Evolutionary conservation across 129 eudicot species (phyloP), one percentile per base, ranked within the genome.

Genomic region (Centrapalus pauciflorus): DNA sequence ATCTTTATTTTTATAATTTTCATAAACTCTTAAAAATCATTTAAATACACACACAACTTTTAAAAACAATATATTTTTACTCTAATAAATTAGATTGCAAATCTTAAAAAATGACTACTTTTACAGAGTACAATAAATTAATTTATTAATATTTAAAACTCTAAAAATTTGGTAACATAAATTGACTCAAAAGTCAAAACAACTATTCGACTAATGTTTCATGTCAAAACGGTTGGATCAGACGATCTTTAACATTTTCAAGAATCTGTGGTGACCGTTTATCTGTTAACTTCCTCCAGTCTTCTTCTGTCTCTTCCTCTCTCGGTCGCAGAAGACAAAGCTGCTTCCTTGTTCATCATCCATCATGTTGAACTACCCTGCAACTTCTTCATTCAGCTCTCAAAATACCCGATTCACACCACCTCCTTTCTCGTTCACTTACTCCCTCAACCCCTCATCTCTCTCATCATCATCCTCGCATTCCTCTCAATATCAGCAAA

Each of bases 211-310:
- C n/a, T n/a, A n/a, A n/a, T n/a, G n/a, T n/a, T n/a, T n/a, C n/a
- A n/a, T n/a, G n/a, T n/a, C n/a, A n/a, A n/a, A n/a, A n/a, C n/a
- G n/a, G n/a, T n/a, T n/a, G n/a, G n/a, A 32, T 23, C 26, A 54
- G 63, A 26, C 55, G 16, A 69, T 57, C 46, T 59, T 37, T 40
- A n/a, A 21, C 60, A 43, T 64, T 38, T 71, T 71, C 5, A 24
- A 62, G 56, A 16, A 68, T 79, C 56, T 73, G 86, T 79, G 87
- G 87, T 78, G 85, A 67, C 84, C 52, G 79, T 82, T 80, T 34
- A 61, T 82, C 87, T 34, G 77, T 79, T 76, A 79, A 76, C 50
- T 67, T 69, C 9, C 46, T 67, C 55, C 70, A 17, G 34, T 51
- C 17, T 24, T 8, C n/a, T 7, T 37, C 61, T 37, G n/a, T n/a